These are phyloP conservation scores for Penicillium paradoxum DNA, from an alignment of 495 filamentous ascomycete species.

Conservation along the genomic window DNA sequence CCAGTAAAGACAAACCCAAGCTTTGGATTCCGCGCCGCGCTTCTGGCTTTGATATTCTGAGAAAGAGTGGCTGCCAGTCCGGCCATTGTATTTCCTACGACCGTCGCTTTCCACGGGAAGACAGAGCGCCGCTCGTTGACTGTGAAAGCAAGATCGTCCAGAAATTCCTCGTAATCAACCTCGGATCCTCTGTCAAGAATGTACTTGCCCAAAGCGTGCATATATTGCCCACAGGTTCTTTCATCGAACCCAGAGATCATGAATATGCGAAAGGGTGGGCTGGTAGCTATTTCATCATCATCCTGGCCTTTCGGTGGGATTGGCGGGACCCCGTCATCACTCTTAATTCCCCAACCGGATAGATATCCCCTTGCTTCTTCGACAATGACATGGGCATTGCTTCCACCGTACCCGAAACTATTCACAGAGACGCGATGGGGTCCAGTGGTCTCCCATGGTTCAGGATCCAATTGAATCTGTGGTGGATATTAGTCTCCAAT, in stretches of 20 bases:
- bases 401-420: constrained; percentile 38
- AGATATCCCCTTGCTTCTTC: constrained; percentile 26
- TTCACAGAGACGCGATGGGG: constrained; percentile 32
- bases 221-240: constrained; percentile 1
- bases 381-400: constrained; percentile 37
- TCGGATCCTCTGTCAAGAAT: neutral
- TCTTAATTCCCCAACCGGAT: neutral
- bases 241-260: constrained; percentile 19
- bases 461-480: constrained; percentile 15
- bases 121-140: constrained; percentile 22
- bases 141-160: constrained; percentile 27
- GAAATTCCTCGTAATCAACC: constrained; percentile 3
- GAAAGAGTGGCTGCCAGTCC: constrained; percentile 8
- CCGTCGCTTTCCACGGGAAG: constrained; percentile 21
- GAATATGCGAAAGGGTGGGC: constrained; percentile 5
- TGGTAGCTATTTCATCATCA: neutral
- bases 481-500: constrained; percentile 1
- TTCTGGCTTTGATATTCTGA: neutral
- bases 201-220: constrained; percentile 8
- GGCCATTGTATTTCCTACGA: constrained; percentile 4
- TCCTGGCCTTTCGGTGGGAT: neutral
- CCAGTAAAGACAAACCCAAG: constrained; percentile 37
- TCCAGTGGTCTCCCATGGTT: constrained; percentile 18
- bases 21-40: neutral
- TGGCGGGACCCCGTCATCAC: neutral